Conservation (phyloP, 345 rosid species). For the Odontarrhena argentea region DNA sequence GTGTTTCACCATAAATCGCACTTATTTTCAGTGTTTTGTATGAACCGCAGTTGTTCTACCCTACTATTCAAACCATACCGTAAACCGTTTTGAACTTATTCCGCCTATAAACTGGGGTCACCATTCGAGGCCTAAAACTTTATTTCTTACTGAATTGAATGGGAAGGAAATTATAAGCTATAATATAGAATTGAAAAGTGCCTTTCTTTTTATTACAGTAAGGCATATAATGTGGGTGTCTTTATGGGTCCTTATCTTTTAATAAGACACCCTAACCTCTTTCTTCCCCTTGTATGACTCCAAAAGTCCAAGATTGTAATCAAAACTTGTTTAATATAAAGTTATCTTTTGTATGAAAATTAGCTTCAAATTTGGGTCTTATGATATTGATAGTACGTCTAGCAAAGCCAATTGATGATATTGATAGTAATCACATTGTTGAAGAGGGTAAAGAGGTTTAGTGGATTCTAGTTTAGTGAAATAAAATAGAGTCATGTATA, state of each 20-base stretch:
- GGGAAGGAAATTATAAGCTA: conserved; percentile 29
- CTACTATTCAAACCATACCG: no score
- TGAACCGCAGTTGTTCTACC: no score
- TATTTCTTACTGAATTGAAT: conserved; percentile 24
- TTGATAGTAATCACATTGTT: no score
- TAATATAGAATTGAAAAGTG: conserved; percentile 35
- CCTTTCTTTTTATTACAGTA: conserved; percentile 60
- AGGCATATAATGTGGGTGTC: conserved; percentile 49
- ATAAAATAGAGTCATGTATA: neutral
- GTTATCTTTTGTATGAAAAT: neutral
- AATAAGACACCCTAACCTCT: conserved; percentile 40
- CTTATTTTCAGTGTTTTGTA: no score
- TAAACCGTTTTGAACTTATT: no score
- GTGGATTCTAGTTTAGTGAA: conserved; percentile 18
- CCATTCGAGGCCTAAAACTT: neutral
- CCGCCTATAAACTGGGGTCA: no score
- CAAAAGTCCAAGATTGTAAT: conserved; percentile 17
- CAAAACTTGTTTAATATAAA: conserved; percentile 5
- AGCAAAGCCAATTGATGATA: no score
- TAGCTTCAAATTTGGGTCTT: conserved; percentile 1
- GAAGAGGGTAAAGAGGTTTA: neutral
- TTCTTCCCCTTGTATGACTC: conserved; percentile 22
- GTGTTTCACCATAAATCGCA: no score
- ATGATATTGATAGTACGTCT: neutral
- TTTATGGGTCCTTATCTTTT: conserved; percentile 35